These are phyloP conservation scores for Ogataea allantospora DNA, from an alignment of 805 yeast species.

Conservation along the genomic window DNA sequence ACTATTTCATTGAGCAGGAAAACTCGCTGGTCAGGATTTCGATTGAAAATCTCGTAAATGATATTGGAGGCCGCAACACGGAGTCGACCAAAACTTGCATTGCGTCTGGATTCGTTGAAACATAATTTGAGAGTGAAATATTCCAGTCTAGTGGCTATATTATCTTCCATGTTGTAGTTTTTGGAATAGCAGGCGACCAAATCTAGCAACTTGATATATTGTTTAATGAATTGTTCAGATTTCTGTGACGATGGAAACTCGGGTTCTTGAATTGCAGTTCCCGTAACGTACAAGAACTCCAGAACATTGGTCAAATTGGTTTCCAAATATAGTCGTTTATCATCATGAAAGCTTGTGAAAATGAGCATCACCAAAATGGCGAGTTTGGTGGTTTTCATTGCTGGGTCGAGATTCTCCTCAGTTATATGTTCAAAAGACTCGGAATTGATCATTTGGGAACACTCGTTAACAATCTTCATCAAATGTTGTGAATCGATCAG, in stretches of 20 bases:
- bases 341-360: slow-evolving; percentile 40
- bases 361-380: slow-evolving; percentile 39
- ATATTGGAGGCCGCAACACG: slow-evolving; percentile 34
- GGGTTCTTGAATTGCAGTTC: slow-evolving; percentile 1
- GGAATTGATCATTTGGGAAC: slow-evolving; percentile 29
- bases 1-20: slow-evolving; percentile 63
- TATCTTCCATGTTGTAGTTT: slow-evolving; percentile 42
- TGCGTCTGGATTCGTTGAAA: slow-evolving; percentile 36
- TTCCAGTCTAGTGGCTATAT: slow-evolving; percentile 55
- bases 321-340: slow-evolving; percentile 47
- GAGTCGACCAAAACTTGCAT: slow-evolving; percentile 19
- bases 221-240: not conserved
- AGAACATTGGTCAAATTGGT: slow-evolving; percentile 41
- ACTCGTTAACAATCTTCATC: slow-evolving; percentile 33
- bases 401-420: slow-evolving; percentile 11
- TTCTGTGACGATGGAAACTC: slow-evolving; percentile 2
- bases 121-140: slow-evolving; percentile 45
- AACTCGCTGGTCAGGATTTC: slow-evolving; percentile 49
- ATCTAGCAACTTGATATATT: slow-evolving; percentile 14
- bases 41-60: slow-evolving; percentile 38
- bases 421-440: too few relatives aligned
- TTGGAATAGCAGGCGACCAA: slow-evolving; percentile 20
- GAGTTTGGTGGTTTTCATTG: slow-evolving; percentile 32
- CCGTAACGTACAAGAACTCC: slow-evolving; percentile 35
- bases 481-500: slow-evolving; percentile 28